These are phyloP conservation scores for Arthrobotrys sinensis DNA, from an alignment of 2,329 filamentous ascomycete genomes.

Conservation along the genomic window DNA sequence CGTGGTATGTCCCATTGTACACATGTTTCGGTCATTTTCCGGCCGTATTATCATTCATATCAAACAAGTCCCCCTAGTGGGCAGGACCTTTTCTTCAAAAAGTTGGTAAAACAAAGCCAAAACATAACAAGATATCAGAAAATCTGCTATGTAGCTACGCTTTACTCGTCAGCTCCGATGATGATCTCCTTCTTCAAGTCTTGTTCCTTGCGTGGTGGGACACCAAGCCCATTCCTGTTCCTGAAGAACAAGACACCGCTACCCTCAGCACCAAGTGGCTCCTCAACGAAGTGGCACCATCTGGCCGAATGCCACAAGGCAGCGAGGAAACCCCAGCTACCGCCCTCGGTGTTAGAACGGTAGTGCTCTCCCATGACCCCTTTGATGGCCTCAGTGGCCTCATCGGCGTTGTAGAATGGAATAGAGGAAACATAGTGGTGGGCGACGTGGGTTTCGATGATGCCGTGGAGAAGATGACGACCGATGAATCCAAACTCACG, in stretches of 20 bases:
- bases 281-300: constrained; percentile 98
- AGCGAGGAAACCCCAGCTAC: constrained; percentile 84
- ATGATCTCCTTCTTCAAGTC: constrained; percentile 57
- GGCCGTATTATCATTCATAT: constrained; percentile 22
- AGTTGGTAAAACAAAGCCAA: constrained; percentile 5
- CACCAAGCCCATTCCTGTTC: constrained; percentile 89
- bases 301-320: constrained; percentile 85
- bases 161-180: constrained; percentile 55
- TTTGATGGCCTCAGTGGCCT: constrained; percentile 94
- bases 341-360: constrained; percentile 83
- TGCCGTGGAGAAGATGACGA: constrained; percentile 90
- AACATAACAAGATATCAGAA: constrained; percentile 26
- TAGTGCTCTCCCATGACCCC: constrained; percentile 96
- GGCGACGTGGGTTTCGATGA: constrained; percentile 96
- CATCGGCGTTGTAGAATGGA: constrained; percentile 96
- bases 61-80: constrained; percentile 1
- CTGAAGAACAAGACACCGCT: constrained; percentile 94
- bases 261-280: constrained; percentile 82
- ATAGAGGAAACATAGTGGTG: constrained; percentile 98
- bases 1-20: background rate
- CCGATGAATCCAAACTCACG: constrained; percentile 98
- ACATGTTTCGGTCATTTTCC: background rate
- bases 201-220: constrained; percentile 67
- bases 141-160: constrained; percentile 1
- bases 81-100: background rate